These are phyloP conservation scores for Polysphondylium violaceum DNA, from an alignment of 78 protist species.

Conservation along the genomic window DNA sequence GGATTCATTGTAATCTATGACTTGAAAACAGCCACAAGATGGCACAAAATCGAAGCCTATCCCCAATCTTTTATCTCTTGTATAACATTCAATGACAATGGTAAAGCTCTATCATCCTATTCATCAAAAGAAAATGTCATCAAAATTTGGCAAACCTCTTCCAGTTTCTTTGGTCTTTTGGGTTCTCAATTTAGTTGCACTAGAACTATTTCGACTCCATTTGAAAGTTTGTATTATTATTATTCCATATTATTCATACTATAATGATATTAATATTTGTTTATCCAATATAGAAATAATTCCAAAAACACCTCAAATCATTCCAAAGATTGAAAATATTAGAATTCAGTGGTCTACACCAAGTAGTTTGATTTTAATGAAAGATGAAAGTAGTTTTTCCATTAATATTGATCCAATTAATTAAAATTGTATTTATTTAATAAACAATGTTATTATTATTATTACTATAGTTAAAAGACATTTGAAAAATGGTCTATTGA, in stretches of 20 bases:
- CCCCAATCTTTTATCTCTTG: slow-evolving; percentile 33
- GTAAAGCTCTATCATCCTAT: slow-evolving; percentile 65
- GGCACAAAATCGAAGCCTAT: slow-evolving; percentile 83
- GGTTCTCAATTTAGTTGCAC: slow-evolving; percentile 44
- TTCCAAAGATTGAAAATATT: slow-evolving; percentile 57
- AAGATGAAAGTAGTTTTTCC: slow-evolving; percentile 37
- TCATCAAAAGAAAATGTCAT: slow-evolving; percentile 34
- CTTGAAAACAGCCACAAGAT: slow-evolving; percentile 87
- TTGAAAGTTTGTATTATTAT: slow-evolving; percentile 10
- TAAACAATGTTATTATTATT: too few relatives aligned
- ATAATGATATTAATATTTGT: background rate
- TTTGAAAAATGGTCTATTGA: too few relatives aligned
- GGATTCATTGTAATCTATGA: slow-evolving; percentile 88
- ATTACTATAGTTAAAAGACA: too few relatives aligned
- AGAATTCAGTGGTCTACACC: slow-evolving; percentile 33
- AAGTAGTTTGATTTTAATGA: slow-evolving; percentile 5
- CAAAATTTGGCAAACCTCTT: slow-evolving; percentile 59
- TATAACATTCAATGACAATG: slow-evolving; percentile 55
- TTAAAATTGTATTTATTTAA: too few relatives aligned
- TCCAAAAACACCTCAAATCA: background rate
- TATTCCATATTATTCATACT: background rate
- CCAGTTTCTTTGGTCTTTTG: slow-evolving; percentile 53
- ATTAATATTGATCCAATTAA: slow-evolving; percentile 7
- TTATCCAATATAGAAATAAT: background rate
- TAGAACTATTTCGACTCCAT: slow-evolving; percentile 8